Evolutionary conservation across 768 basidiomycete species (phyloP).

Genomic region (Lactarius pseudohatsudake): DNA sequence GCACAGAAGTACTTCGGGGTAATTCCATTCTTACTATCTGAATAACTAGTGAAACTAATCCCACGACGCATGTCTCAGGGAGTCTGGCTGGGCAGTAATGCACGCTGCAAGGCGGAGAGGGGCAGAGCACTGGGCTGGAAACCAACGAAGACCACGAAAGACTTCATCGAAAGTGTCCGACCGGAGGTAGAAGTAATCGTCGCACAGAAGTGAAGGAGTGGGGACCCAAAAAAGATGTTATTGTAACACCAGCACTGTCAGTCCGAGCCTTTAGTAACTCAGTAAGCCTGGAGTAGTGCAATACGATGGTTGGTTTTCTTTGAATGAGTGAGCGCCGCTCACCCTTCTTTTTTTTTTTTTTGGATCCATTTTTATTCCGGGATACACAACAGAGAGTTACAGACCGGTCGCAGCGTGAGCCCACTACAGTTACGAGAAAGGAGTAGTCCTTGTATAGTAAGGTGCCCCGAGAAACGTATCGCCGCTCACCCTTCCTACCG

Average conservation of each 20-base stretch:
- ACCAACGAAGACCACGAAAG: conserved; percentile 47
- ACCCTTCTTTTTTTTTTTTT: too few species aligned
- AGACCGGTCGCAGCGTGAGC: too few species aligned
- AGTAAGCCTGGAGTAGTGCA: background rate
- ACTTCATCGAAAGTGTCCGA: conserved; percentile 50
- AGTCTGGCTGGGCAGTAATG: conserved; percentile 36
- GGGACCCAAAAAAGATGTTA: background rate
- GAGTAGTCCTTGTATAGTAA: too few species aligned
- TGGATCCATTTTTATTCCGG: too few species aligned
- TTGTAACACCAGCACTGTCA: background rate
- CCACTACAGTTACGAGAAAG: too few species aligned
- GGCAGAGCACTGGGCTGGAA: conserved; percentile 52
- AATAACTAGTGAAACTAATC: conserved; percentile 1
- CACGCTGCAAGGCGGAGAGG: conserved; percentile 45
- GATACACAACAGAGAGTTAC: too few species aligned
- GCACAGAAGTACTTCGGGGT: conserved; percentile 40
- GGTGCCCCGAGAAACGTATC: too few species aligned
- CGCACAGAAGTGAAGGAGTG: conserved; percentile 3
- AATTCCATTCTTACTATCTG: background rate
- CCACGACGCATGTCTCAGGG: conserved; percentile 17
- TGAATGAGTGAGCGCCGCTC: background rate
- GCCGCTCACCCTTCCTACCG: background rate
- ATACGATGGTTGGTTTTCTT: background rate
- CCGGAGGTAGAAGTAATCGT: conserved; percentile 42
- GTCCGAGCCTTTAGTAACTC: background rate